Percentiles rank a stretch among this genome's conserved stretches.
These are phyloP conservation scores for Saturnispora zaruensis DNA, from an alignment of 805 yeast species.

Conservation along the genomic window DNA sequence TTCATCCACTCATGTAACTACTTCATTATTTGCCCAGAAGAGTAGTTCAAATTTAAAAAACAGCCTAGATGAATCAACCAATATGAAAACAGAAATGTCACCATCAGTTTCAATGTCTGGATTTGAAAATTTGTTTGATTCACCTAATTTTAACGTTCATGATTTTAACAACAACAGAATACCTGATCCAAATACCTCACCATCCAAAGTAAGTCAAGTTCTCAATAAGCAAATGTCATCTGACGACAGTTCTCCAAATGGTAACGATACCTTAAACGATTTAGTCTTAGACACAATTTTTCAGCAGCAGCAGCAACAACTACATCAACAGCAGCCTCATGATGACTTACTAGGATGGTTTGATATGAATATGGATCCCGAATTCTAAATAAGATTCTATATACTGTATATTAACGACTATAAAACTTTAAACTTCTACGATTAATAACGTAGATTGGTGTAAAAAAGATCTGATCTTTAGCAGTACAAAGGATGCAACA, in stretches of 20 bases:
- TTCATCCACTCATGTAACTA: conserved; percentile 1
- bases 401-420: not conserved
- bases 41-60: not conserved
- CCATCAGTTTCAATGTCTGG: conserved; percentile 4
- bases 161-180: not conserved
- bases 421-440: not conserved
- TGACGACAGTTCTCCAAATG: conserved; percentile 18
- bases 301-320: conserved; percentile 73
- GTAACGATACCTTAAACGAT: conserved; percentile 21
- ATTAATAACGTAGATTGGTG: not conserved
- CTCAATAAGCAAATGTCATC: conserved; percentile 3
- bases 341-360: conserved; percentile 95
- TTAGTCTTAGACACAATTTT: conserved; percentile 45
- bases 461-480: not conserved
- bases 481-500: not conserved
- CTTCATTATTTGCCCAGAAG: conserved; percentile 11
- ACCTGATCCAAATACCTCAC: not conserved
- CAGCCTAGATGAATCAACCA: not conserved
- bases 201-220: not conserved
- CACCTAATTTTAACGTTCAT: conserved; percentile 5
- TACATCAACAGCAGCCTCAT: conserved; percentile 69
- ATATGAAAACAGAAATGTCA: not conserved
- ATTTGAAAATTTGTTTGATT: conserved; percentile 11
- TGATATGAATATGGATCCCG: conserved; percentile 68
- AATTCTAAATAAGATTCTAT: conserved; percentile 30